Base-by-base conservation (phyloP, 2,329 filamentous ascomycete genomes). In the Diplocarpon mali region DNA sequence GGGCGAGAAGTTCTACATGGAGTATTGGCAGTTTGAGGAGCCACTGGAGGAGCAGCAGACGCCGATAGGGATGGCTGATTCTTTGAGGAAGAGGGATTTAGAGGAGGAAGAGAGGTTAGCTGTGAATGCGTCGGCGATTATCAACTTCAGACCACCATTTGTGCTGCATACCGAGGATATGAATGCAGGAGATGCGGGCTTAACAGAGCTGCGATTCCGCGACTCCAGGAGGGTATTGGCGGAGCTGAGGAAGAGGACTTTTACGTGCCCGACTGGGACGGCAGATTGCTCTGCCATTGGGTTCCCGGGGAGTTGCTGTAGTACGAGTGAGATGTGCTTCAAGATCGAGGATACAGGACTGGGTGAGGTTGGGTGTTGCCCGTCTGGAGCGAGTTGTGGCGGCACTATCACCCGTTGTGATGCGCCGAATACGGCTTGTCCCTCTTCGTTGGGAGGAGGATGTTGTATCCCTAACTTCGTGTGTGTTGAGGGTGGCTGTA, bases 311-410 rank as follows among this genome's bases (percentile, higher is more conserved):
- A 83, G 80, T 62, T 92, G 85, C 67, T 92, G 85, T 61, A 67
- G 71, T 16, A 67, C 68, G n/a, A 72, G 69, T 13, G 78, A 82
- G 53, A 75, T 70, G 7, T 92, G 85, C 60, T 77, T 83, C 38
- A 63, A 66, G 17, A 76, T 87, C 4, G 61, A 70, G 28, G 76
- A 84, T 60, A 73, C 73, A 5, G 73, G 72, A 0, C 67, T 80
- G 24, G 82, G 82, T 7, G 73, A 76, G 36, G 77, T 90, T 2
- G 85, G 84, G 2, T 92, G 85, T 63, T 92, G 85, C 64, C 81
- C 82, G 0, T 58, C 67, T 30, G 83, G 83, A 3, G 65, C 69
- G 35, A 72, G 62, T 5, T 90, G 85, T 60, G 72, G 71, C 3
- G 80, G 81, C 9, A 65, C 66, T 1, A 76, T 89, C 5, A 73